Base-by-base conservation (phyloP, 192 early-diverging fungal genomes). In the Podila epigama region DNA sequence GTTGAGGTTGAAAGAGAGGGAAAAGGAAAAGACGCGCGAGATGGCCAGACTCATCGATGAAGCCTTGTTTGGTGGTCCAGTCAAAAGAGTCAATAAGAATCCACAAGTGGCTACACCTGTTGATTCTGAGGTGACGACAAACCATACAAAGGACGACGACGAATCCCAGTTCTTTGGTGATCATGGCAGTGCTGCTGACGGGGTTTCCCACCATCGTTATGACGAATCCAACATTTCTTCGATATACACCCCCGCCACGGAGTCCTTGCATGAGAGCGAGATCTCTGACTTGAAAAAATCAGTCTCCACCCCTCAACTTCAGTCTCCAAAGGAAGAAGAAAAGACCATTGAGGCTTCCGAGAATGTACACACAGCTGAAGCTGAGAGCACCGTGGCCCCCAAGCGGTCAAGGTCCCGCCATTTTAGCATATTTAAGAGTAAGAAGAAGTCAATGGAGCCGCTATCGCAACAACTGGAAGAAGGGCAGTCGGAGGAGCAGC, bases 11-110 rank as follows among this genome's bases (percentile, higher is more conserved):
- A 37, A 48, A 25, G 44, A 48, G 25, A 48, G 11, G 11, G 44
- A 48, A 25, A 54, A 54, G 28, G 52, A 54, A 31, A 54, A 22
- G 16, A 28, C 52, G 1, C 27, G 16, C 18, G 52, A 63, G 9
- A 61, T 68, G 4, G 73, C 73, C 20, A 63, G 39, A n/a, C 42
- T 77, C 4, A 77, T 77, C 66, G 73, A 77, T 18, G 66, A 77
- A 10, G 73, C 73, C 42, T 7, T 77, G 51, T 77, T 77, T 35
- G 70, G 70, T 29, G 54, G 58, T n/a, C 11, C 31, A 1, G 6
- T 48, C 44, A 48, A 48, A 22, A 48, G 2, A 22, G 44, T 22
- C 0, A 57, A 50, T 25, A 60, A 68, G 35, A 36, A 51, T 2
- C 62, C 32, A 32, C 36, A 57, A 1, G n/a, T n/a, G n/a, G n/a